Conservation (phyloP, 495 filamentous ascomycete genomes). For the Neurospora sp. region DNA sequence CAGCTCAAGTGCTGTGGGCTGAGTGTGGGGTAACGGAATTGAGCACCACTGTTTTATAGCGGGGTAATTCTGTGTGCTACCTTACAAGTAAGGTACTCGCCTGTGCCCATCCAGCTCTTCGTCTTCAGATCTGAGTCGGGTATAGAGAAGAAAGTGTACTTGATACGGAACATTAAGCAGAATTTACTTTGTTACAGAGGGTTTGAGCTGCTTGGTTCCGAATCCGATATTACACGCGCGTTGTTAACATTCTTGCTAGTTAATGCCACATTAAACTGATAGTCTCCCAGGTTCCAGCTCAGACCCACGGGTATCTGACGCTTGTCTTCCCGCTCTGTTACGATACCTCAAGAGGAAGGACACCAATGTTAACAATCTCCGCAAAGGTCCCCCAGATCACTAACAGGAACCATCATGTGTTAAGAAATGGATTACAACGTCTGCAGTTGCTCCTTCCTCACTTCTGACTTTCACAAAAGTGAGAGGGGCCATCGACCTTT, state of each 20-base stretch:
- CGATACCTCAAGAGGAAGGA: no score
- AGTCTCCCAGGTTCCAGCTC: not conserved
- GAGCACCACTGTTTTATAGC: not conserved
- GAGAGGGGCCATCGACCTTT: no score
- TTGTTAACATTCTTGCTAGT: not conserved
- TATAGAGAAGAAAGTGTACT: no score
- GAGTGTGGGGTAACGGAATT: not conserved
- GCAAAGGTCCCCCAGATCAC: not conserved
- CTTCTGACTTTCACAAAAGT: no score
- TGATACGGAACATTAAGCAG: not conserved
- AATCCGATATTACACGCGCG: not conserved
- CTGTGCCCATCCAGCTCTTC: not conserved
- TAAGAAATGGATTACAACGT: no score
- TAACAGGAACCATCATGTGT: not conserved
- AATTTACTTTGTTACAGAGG: not conserved
- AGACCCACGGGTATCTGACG: not conserved
- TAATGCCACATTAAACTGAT: not conserved
- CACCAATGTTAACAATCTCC: not conserved
- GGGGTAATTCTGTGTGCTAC: not conserved
- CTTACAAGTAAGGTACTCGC: no score
- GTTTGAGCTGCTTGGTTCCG: not conserved
- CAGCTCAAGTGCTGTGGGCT: not conserved
- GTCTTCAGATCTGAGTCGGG: not conserved
- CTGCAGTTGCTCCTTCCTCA: no score
- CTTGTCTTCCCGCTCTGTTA: no score